Base-by-base conservation (phyloP, 176 grass and related monocot genomes). In the Musa itinerans region DNA sequence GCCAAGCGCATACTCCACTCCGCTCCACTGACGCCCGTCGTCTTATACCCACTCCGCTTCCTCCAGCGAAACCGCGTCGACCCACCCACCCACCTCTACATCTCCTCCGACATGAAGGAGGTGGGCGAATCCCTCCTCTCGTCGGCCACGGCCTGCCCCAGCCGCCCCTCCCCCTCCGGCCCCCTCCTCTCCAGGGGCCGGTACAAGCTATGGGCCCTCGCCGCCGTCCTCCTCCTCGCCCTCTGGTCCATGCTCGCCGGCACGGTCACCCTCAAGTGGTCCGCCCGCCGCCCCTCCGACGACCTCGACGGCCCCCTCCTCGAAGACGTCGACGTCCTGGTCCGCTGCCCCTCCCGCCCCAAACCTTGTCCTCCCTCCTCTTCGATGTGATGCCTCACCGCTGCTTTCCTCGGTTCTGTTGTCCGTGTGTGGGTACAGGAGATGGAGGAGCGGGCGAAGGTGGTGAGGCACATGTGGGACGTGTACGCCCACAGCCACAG, bases 231-330 rank as follows among this genome's bases (percentile, higher is more conserved):
- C 80, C 95, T 99, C 43, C 88, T 99, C 73, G 88, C 90, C 70
- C 83, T 95, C 78, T 99, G 91, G 96, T 99, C 91, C 68, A 89
- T 99, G 91, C 88, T 88, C 65, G 83, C 96, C 23, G 96, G 88
- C 73, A 94, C 91, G n/a, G 81, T 92, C 71, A 89, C 91, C 50
- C 86, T 95, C 50, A 89, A 90, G 71, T 91, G 91, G 88, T 95
- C 89, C 22, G 83, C 81, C 53, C 81, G 81, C 51, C 79, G 79
- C 71, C 79, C 86, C 70, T 65, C 69, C 53, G 83, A 84, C 12
- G 83, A 88, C 81, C 85, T 96, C 53, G 26, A 16, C 19, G 74
- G 49, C 49, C 58, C 20, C 43, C 24, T n/a, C 13, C 59, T 26
- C 49, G 75, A 51, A 19, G 75, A 65, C 48, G 48, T 77, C 43